phyloP scores from a whole-genome alignment of 352 stramenopile genomes.

The Elongisporangium senticosum region DNA sequence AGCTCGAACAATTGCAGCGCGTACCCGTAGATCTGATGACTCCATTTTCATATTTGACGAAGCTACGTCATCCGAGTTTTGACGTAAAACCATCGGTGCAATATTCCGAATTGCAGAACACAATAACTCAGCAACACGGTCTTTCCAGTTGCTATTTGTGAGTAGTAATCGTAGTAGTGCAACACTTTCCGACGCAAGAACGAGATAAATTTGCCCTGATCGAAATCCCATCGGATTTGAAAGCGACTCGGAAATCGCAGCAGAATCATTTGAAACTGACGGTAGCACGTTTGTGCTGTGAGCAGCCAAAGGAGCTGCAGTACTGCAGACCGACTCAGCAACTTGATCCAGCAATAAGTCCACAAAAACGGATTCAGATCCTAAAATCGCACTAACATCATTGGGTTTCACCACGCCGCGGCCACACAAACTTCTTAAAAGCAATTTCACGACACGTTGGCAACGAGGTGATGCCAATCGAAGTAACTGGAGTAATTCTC shows the following conservation, averaged over 20 bases:
- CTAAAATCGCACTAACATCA: conserved; percentile 65
- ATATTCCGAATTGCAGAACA: conserved; percentile 73
- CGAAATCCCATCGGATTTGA: conserved; percentile 78
- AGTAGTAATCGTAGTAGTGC: conserved; percentile 68
- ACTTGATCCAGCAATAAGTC: conserved; percentile 84
- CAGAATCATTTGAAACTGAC: not conserved
- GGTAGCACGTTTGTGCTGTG: conserved; percentile 39
- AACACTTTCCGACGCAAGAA: conserved; percentile 77
- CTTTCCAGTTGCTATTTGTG: conserved; percentile 57
- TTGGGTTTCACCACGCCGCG: conserved; percentile 58
- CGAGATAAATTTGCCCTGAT: conserved; percentile 74
- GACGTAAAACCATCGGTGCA: conserved; percentile 44
- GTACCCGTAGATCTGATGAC: conserved; percentile 58
- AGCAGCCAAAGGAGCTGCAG: conserved; percentile 51
- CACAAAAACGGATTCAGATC: conserved; percentile 76
- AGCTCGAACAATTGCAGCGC: conserved; percentile 70
- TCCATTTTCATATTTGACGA: conserved; percentile 6
- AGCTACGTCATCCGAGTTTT: conserved; percentile 18
- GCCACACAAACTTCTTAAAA: conserved; percentile 69
- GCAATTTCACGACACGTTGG: conserved; percentile 78
- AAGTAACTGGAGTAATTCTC: conserved; percentile 74
- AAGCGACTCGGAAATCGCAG: conserved; percentile 57
- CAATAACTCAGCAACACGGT: conserved; percentile 57
- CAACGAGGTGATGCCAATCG: conserved; percentile 68
- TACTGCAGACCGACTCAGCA: conserved; percentile 80